Evolutionary conservation across 2,329 filamentous ascomycete genomes (phyloP).

Genomic region (Dactylellina leptospora): DNA sequence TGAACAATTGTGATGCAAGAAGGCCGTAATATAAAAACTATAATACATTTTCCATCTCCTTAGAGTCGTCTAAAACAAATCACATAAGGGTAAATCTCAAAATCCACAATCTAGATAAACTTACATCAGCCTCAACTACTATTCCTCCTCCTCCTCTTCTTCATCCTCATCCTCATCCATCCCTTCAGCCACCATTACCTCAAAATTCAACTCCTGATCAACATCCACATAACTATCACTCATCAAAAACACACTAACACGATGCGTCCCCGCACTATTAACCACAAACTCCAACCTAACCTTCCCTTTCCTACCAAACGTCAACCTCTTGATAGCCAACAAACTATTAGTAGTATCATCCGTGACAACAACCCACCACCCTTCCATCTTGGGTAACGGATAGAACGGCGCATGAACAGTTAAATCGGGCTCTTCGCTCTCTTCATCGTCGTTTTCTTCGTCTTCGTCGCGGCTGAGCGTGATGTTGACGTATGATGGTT

Average conservation of each 20-base stretch:
- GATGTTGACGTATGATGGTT: conserved; percentile 82
- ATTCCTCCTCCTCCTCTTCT: conserved; percentile 73
- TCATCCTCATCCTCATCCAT: conserved; percentile 95
- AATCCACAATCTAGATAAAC: neutral
- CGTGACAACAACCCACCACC: conserved; percentile 97
- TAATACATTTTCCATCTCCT: neutral
- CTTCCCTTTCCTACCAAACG: conserved; percentile 79
- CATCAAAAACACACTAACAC: conserved; percentile 92
- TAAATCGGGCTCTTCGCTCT: conserved; percentile 76
- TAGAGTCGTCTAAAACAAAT: neutral
- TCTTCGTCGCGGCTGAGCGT: conserved; percentile 83
- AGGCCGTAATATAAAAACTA: too few relatives aligned
- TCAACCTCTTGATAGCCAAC: conserved; percentile 92
- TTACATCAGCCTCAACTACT: neutral
- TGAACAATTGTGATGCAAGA: too few relatives aligned
- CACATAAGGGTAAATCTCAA: neutral
- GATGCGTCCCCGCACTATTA: conserved; percentile 81
- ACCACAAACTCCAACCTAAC: conserved; percentile 88
- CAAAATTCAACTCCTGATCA: conserved; percentile 92
- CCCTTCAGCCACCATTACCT: conserved; percentile 83
- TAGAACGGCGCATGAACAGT: conserved; percentile 96
- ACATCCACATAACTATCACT: conserved; percentile 97
- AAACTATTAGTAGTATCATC: conserved; percentile 88
- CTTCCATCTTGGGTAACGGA: conserved; percentile 89
- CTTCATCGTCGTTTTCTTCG: conserved; percentile 66